phyloP scores from a whole-genome alignment of 148 eudicot genomes.

The Rhododendron mucronatum region DNA sequence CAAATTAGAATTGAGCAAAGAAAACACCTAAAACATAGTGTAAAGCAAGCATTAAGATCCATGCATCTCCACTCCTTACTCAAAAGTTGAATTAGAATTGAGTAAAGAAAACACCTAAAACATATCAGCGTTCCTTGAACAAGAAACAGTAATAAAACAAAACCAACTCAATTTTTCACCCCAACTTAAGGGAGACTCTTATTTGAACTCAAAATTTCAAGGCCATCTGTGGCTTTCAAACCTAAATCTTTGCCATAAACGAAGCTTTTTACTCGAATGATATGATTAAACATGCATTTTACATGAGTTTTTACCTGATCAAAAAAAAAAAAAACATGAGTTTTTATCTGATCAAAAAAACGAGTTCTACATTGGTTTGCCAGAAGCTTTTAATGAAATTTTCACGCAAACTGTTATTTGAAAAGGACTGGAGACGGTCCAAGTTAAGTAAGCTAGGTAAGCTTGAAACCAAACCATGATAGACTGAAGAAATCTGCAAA shows the following conservation, averaged over 20 bases:
- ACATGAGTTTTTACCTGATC: background rate
- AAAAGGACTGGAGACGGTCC: background rate
- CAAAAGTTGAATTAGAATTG: background rate
- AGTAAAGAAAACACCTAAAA: background rate
- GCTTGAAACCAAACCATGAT: background rate
- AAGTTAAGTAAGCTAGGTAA: background rate
- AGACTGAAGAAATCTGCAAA: background rate
- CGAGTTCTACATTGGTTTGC: background rate
- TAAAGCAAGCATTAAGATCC: background rate
- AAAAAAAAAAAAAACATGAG: background rate
- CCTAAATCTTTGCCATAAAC: background rate
- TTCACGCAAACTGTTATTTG: background rate
- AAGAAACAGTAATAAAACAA: background rate
- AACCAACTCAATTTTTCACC: background rate
- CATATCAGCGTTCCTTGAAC: background rate
- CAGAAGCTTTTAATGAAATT: background rate
- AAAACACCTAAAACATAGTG: background rate
- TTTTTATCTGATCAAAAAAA: background rate
- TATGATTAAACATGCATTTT: background rate
- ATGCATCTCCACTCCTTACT: background rate
- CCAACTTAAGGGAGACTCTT: background rate
- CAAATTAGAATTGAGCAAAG: background rate
- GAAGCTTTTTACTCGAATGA: background rate
- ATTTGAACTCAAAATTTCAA: background rate
- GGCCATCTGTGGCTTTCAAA: background rate